These are phyloP conservation scores for Mycena kentingensis DNA, from an alignment of 768 basidiomycete species.

Conservation along the genomic window DNA sequence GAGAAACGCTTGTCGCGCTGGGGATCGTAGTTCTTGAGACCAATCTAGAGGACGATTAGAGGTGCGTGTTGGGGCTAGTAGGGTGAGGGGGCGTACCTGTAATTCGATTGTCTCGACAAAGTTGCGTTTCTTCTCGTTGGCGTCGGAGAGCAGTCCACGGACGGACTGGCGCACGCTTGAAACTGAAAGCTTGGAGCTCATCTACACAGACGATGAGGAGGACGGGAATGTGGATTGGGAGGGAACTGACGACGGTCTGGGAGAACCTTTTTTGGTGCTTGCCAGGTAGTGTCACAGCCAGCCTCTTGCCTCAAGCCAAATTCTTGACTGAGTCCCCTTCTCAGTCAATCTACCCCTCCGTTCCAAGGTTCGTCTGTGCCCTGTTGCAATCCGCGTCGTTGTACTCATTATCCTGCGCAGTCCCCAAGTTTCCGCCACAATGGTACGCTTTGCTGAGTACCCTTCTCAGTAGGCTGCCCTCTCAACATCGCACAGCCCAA, in stretches of 20 bases:
- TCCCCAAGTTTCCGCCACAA: too few relatives aligned
- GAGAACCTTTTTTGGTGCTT: neutral
- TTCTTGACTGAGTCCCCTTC: conserved; percentile 23
- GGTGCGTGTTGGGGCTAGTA: too few relatives aligned
- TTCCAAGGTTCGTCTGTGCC: too few relatives aligned
- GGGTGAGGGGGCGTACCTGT: too few relatives aligned
- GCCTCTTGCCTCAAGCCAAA: conserved; percentile 15
- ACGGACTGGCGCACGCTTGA: conserved; percentile 99
- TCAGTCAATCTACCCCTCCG: too few relatives aligned
- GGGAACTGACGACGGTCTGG: neutral
- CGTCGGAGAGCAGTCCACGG: conserved; percentile 83
- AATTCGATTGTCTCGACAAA: conserved; percentile 96
- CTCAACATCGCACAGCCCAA: conserved; percentile 14
- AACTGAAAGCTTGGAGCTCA: conserved; percentile 88
- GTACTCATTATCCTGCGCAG: too few relatives aligned
- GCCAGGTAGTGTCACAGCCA: neutral
- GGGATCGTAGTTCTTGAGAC: conserved; percentile 98
- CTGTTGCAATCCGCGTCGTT: too few relatives aligned
- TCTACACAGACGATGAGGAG: conserved; percentile 13
- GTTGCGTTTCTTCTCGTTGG: conserved; percentile 90
- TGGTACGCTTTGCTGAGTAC: conserved; percentile 3
- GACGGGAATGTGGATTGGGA: neutral
- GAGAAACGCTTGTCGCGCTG: conserved; percentile 99
- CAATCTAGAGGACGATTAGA: conserved; percentile 96
- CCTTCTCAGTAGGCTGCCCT: conserved; percentile 17